These are phyloP conservation scores for Elasticomyces elasticus DNA, from an alignment of 495 filamentous ascomycete genomes.

Conservation along the genomic window DNA sequence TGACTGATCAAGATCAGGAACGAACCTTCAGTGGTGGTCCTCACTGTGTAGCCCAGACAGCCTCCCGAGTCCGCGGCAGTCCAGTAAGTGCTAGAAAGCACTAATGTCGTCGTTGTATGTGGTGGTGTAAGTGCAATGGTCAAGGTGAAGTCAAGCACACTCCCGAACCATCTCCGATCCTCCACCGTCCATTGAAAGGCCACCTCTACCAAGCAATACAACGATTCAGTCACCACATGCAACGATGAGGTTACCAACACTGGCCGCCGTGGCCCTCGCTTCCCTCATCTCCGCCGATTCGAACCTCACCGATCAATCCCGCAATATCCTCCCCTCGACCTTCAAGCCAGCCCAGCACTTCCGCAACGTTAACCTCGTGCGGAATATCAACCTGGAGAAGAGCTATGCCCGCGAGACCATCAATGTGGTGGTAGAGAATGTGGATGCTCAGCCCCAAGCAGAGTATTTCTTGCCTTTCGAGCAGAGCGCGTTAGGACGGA, in stretches of 20 bases:
- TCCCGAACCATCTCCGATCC: no score
- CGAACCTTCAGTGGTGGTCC: no score
- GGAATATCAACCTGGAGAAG: constrained; percentile 86
- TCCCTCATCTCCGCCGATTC: constrained; percentile 30
- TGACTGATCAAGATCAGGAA: not conserved
- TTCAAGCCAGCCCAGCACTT: constrained; percentile 87
- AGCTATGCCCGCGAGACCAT: constrained; percentile 77
- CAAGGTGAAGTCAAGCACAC: no score
- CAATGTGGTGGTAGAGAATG: constrained; percentile 91
- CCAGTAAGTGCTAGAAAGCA: no score
- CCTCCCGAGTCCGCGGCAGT: no score
- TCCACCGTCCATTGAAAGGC: no score
- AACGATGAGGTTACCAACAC: constrained; percentile 18
- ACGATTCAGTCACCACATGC: not conserved
- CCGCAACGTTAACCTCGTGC: constrained; percentile 82
- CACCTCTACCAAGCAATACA: no score
- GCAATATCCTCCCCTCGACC: constrained; percentile 49
- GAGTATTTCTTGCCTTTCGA: constrained; percentile 87
- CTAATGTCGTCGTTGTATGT: no score
- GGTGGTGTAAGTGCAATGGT: no score
- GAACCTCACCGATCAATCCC: constrained; percentile 36
- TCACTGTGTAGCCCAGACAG: no score
- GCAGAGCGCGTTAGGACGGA: constrained; percentile 54
- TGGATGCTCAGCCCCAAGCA: constrained; percentile 61
- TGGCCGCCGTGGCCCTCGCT: constrained; percentile 20